phyloP scores from a whole-genome alignment of 768 basidiomycete species.

The Tricholoma saponaceum region DNA sequence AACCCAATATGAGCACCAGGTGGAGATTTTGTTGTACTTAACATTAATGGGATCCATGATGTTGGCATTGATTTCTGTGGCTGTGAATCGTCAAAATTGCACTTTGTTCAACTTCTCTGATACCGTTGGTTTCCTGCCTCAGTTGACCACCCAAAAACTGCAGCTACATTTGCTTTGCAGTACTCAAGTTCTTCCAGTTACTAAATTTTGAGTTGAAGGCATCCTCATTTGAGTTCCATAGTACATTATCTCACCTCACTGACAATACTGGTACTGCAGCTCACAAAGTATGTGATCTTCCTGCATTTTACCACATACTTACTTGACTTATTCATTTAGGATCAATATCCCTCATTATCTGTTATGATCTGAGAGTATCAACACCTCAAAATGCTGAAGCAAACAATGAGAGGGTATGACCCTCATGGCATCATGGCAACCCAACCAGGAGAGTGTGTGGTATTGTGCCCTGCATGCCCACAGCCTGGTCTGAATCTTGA shows the following conservation, averaged over 20 bases:
- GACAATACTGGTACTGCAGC: conserved; percentile 8
- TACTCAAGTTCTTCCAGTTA: conserved; percentile 8
- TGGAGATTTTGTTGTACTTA: not conserved
- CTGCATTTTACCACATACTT: conserved; percentile 4
- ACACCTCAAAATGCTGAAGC: conserved; percentile 22
- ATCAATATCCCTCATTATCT: conserved; percentile 18
- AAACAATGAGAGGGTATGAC: conserved; percentile 22
- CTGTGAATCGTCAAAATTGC: conserved; percentile 5
- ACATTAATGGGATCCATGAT: not conserved
- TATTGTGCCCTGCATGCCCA: conserved; percentile 26
- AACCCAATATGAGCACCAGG: not conserved
- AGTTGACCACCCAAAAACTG: conserved; percentile 6
- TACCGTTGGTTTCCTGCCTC: conserved; percentile 7
- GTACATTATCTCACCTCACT: conserved; percentile 6
- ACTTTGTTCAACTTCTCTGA: conserved; percentile 8
- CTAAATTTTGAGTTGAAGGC: conserved; percentile 10
- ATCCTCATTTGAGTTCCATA: conserved; percentile 10
- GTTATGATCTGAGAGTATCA: conserved; percentile 18
- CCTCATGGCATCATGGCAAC: conserved; percentile 11
- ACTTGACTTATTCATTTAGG: conserved; percentile 5
- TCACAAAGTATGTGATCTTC: not conserved
- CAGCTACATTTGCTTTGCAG: conserved; percentile 7
- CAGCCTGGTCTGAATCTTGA: conserved; percentile 21
- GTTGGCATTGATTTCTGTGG: conserved; percentile 7
- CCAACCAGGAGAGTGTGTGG: conserved; percentile 15